Evolutionary conservation across 2,329 filamentous ascomycete species (phyloP).

Genomic region (Claviceps pazoutovae): DNA sequence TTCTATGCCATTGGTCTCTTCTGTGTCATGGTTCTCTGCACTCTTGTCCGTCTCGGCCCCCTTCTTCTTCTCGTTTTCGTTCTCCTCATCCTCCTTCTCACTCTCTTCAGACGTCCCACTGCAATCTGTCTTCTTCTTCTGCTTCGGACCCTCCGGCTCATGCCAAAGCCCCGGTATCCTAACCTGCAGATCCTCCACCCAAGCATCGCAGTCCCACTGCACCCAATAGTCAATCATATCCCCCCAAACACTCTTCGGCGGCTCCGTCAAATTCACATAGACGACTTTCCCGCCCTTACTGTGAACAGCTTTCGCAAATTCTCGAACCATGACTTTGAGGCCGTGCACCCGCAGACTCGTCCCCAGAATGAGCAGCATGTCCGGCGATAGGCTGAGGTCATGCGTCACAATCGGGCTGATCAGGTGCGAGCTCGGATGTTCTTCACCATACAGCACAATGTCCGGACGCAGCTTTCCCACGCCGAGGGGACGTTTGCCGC

Average conservation of each 20-base stretch:
- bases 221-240: conserved; percentile 64
- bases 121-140: conserved; percentile 22
- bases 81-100: conserved; percentile 17
- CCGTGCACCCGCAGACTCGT: conserved; percentile 60
- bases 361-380: conserved; percentile 55
- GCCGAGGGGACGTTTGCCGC: conserved; percentile 51
- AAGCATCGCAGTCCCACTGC: conserved; percentile 61
- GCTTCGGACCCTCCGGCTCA: conserved; percentile 31
- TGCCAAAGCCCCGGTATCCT: conserved; percentile 48
- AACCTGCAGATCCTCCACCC: conserved; percentile 49
- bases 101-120: conserved; percentile 11
- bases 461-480: conserved; percentile 57
- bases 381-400: conserved; percentile 49
- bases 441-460: conserved; percentile 62
- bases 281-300: conserved; percentile 53
- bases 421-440: conserved; percentile 53
- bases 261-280: conserved; percentile 61
- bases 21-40: conserved; percentile 9
- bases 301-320: conserved; percentile 60
- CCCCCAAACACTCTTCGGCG: conserved; percentile 57
- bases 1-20: conserved; percentile 10
- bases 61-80: conserved; percentile 16
- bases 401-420: conserved; percentile 56
- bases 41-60: conserved; percentile 14
- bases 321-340: conserved; percentile 54